Conservation (phyloP, 1,139 yeast genomes). For the Diutina catenulata region DNA sequence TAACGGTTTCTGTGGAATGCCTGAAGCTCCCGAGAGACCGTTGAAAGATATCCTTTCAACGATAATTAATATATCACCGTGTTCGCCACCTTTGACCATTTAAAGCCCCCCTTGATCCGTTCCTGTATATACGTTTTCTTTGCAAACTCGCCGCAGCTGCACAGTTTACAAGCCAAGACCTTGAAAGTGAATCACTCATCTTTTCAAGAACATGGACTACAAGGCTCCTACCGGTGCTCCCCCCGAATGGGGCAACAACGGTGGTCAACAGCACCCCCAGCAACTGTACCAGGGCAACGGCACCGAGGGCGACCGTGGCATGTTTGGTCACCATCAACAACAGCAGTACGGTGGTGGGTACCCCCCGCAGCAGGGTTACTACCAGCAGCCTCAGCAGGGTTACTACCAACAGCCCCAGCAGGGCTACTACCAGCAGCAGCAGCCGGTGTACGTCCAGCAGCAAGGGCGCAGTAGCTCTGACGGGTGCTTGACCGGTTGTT, state of each 20-base stretch:
- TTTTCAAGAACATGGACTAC: no score
- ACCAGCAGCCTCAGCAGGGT: conserved; percentile 14
- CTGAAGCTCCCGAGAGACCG: no score
- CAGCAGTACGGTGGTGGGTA: neutral
- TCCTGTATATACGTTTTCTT: no score
- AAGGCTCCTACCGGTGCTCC: conserved; percentile 37
- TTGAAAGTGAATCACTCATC: no score
- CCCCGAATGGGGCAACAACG: conserved; percentile 25
- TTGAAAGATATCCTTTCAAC: no score
- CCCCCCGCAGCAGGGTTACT: conserved; percentile 8
- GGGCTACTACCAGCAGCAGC: conserved; percentile 35
- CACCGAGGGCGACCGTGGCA: neutral
- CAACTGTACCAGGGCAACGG: conserved; percentile 11
- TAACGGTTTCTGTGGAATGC: no score
- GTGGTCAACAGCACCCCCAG: conserved; percentile 11
- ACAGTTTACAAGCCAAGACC: no score
- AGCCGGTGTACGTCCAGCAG: conserved; percentile 39
- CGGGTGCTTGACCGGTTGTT: conserved; percentile 56
- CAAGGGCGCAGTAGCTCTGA: conserved; percentile 29
- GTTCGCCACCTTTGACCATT: no score
- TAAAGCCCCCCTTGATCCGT: no score
- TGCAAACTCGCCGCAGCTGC: no score
- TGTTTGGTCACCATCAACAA: neutral
- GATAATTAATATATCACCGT: no score
- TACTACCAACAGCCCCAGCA: conserved; percentile 9